A percentile compares a stretch with the other conserved stretches of the same genome.
phyloP scores from a whole-genome alignment of 139 green algal genomes.

The Micractinium sp. region DNA sequence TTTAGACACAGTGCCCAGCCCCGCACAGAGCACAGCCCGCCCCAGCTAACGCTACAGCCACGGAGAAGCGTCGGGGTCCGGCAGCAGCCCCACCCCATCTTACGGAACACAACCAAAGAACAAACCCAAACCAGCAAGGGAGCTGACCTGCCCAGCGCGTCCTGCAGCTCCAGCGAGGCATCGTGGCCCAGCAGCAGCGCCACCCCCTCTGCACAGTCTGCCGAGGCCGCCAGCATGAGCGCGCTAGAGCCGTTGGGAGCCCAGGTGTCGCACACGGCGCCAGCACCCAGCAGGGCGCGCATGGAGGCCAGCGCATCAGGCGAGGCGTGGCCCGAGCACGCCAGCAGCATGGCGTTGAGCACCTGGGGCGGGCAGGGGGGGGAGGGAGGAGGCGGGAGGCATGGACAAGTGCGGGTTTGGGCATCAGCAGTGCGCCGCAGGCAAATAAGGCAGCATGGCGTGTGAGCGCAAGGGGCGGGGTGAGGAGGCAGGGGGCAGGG shows the following conservation, averaged over 20 bases:
- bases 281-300: constrained; percentile 58
- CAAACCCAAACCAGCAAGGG: no score
- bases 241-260: constrained; percentile 73
- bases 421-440: no score
- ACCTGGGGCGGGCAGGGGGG: constrained; percentile 41
- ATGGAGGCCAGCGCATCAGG: constrained; percentile 52
- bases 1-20: background rate
- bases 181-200: constrained; percentile 67
- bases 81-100: no score
- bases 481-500: background rate
- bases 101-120: no score
- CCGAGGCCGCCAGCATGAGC: constrained; percentile 81
- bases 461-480: no score
- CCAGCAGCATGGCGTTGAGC: constrained; percentile 83
- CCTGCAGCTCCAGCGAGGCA: constrained; percentile 79
- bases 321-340: constrained; percentile 57
- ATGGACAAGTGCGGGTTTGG: no score
- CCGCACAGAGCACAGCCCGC: no score
- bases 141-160: constrained; percentile 55
- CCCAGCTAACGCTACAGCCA: no score
- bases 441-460: background rate
- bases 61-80: no score
- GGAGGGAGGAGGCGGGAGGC: background rate
- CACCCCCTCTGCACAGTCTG: constrained; percentile 58
- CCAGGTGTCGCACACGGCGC: constrained; percentile 81